Evolutionary conservation across 371 early-diverging fungal species (phyloP).

Genomic region (Chytridiales sp.): DNA sequence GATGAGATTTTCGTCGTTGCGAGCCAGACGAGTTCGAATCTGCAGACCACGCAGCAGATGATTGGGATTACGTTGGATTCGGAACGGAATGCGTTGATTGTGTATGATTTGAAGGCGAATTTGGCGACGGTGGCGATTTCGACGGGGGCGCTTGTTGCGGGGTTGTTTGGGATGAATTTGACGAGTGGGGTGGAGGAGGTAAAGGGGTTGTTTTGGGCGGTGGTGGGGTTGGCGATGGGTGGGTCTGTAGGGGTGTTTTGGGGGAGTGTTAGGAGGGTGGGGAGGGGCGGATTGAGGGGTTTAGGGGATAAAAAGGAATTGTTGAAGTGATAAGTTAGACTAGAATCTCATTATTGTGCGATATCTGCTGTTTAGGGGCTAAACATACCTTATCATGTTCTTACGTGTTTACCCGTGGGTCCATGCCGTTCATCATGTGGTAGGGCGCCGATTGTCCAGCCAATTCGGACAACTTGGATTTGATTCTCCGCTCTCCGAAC

Average conservation of each 20-base stretch:
- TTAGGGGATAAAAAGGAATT: too few relatives aligned
- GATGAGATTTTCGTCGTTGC: conserved; percentile 61
- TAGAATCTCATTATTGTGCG: too few relatives aligned
- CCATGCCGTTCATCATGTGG: too few relatives aligned
- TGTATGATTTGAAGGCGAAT: conserved; percentile 78
- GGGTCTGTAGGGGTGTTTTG: background rate
- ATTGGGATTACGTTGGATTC: conserved; percentile 80
- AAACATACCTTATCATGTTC: too few relatives aligned
- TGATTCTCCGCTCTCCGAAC: too few relatives aligned
- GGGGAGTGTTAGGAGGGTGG: too few relatives aligned
- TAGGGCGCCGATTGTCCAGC: too few relatives aligned
- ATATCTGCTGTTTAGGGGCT: too few relatives aligned
- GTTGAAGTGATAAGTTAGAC: too few relatives aligned
- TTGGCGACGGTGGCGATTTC: conserved; percentile 76
- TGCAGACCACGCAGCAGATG: conserved; percentile 83
- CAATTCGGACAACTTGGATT: too few relatives aligned
- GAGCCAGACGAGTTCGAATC: conserved; percentile 66
- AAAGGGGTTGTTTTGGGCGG: conserved; percentile 6
- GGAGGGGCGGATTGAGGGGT: too few relatives aligned
- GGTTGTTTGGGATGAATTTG: conserved; percentile 88
- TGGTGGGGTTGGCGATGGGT: conserved; percentile 7
- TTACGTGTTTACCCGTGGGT: too few relatives aligned
- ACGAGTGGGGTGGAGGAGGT: conserved; percentile 67
- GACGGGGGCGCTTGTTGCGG: conserved; percentile 68
- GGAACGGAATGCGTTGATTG: conserved; percentile 79